A percentile compares a stretch with the other conserved stretches of the same genome.
These are phyloP conservation scores for Bocquillonia castaneifolia DNA, from an alignment of 441 rosid genomes.

Conservation along the genomic window DNA sequence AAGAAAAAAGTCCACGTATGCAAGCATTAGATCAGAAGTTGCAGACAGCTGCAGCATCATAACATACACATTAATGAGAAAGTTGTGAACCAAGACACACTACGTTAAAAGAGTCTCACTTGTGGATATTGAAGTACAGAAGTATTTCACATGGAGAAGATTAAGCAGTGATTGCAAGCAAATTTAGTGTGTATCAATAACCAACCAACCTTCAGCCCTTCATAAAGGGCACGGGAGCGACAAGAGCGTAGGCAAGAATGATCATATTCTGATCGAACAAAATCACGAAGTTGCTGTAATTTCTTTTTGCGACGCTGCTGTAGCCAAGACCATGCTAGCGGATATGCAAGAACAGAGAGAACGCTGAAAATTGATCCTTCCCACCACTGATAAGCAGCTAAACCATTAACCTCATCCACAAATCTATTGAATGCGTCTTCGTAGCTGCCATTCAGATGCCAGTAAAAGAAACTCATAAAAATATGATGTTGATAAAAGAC, in stretches of 20 bases:
- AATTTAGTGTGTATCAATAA: constrained; percentile 1
- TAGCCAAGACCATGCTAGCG: constrained; percentile 89
- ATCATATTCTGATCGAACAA: constrained; percentile 88
- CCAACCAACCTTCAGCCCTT: constrained; percentile 74
- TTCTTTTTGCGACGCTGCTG: constrained; percentile 67
- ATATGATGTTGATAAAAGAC: neutral
- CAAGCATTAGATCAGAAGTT: constrained; percentile 72
- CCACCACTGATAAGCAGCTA: constrained; percentile 97
- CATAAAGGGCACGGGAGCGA: constrained; percentile 91
- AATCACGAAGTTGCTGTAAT: constrained; percentile 82
- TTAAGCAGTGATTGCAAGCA: neutral
- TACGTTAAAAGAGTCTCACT: too few species aligned
- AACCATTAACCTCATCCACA: constrained; percentile 75
- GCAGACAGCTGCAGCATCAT: constrained; percentile 58
- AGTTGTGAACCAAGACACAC: too few species aligned
- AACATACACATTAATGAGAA: constrained; percentile 6
- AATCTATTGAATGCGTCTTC: constrained; percentile 81
- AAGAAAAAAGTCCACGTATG: constrained; percentile 78
- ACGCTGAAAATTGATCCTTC: constrained; percentile 72
- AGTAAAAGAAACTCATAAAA: constrained; percentile 16
- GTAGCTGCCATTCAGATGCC: constrained; percentile 40
- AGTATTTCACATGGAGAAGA: neutral
- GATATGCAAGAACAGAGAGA: constrained; percentile 71
- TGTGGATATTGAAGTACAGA: neutral
- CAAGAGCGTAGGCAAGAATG: constrained; percentile 93